phyloP scores from a whole-genome alignment of 2,329 filamentous ascomycete species.

The Apiospora arundinis region DNA sequence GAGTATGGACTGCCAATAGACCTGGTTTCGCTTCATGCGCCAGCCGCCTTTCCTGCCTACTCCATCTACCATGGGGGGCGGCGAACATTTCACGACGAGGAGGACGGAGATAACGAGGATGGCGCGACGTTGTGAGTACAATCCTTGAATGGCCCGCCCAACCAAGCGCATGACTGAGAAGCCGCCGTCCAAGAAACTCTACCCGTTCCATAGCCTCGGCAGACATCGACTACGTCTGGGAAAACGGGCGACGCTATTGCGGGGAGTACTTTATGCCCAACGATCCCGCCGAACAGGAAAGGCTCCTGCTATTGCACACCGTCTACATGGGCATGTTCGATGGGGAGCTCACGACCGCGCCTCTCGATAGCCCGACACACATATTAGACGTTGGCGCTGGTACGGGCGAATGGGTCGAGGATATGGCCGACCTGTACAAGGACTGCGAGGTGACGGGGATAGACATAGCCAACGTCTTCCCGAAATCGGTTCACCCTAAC shows the following conservation, averaged over 20 bases:
- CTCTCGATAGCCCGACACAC: slow-evolving; percentile 46
- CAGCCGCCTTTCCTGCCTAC: slow-evolving; percentile 45
- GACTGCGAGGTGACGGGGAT: slow-evolving; percentile 63
- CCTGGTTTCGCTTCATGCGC: slow-evolving; percentile 51
- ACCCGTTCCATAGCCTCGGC: slow-evolving; percentile 56
- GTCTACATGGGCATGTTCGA: slow-evolving; percentile 62
- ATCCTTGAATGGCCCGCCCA: neutral
- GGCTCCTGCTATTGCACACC: slow-evolving; percentile 67
- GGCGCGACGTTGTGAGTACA: slow-evolving; percentile 49
- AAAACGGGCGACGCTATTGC: slow-evolving; percentile 69
- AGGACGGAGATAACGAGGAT: slow-evolving; percentile 32
- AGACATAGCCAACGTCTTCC: slow-evolving; percentile 65
- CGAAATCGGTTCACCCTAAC: slow-evolving; percentile 62
- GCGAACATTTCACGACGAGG: slow-evolving; percentile 7
- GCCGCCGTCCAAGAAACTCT: slow-evolving; percentile 36
- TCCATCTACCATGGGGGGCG: slow-evolving; percentile 26
- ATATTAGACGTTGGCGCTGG: slow-evolving; percentile 67
- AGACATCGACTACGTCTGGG: slow-evolving; percentile 62
- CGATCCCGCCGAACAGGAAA: slow-evolving; percentile 69
- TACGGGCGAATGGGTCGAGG: slow-evolving; percentile 59
- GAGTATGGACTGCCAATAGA: slow-evolving; percentile 38
- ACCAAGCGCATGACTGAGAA: slow-evolving; percentile 13
- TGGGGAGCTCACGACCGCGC: slow-evolving; percentile 51
- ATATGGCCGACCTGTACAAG: slow-evolving; percentile 60
- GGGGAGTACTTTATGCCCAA: slow-evolving; percentile 70